Percentiles rank a stretch among this genome's conserved stretches.
phyloP scores from a whole-genome alignment of 1,284 basidiomycete species.

The Irpex sp. region DNA sequence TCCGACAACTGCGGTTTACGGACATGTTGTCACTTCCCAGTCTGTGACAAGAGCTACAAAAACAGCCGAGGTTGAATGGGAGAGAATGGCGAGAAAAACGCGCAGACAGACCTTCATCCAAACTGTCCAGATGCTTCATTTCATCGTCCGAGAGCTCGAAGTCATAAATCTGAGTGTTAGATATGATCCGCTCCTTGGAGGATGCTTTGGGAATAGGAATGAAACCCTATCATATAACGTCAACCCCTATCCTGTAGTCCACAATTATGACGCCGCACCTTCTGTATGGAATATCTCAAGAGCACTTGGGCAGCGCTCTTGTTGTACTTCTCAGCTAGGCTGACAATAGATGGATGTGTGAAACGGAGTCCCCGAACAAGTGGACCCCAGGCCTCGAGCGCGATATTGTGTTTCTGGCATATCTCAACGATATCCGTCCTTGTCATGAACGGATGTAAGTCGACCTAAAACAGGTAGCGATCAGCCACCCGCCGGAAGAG shows the following conservation, averaged over 20 bases:
- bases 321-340: constrained; percentile 46
- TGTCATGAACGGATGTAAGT: constrained; percentile 75
- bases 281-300: constrained; percentile 75
- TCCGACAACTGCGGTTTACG: constrained; percentile 8
- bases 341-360: constrained; percentile 40
- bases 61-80: neutral
- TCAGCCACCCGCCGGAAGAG: neutral
- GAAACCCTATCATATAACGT: constrained; percentile 36
- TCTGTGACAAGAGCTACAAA: constrained; percentile 42
- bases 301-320: constrained; percentile 69
- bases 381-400: constrained; percentile 61
- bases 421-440: constrained; percentile 60
- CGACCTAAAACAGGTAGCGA: constrained; percentile 34
- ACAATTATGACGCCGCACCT: constrained; percentile 38
- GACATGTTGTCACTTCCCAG: constrained; percentile 47
- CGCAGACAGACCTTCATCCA: constrained; percentile 48
- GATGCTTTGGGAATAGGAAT: constrained; percentile 61
- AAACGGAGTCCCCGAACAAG: constrained; percentile 51
- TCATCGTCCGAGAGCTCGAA: constrained; percentile 54
- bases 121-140: constrained; percentile 43
- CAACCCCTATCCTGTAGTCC: neutral
- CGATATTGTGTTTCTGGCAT: constrained; percentile 56
- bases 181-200: constrained; percentile 48
- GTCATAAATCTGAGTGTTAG: constrained; percentile 57
- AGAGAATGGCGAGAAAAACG: neutral